These are phyloP conservation scores for Lithospermum erythrorhizon DNA, from an alignment of 257 asterid genomes.

Conservation along the genomic window DNA sequence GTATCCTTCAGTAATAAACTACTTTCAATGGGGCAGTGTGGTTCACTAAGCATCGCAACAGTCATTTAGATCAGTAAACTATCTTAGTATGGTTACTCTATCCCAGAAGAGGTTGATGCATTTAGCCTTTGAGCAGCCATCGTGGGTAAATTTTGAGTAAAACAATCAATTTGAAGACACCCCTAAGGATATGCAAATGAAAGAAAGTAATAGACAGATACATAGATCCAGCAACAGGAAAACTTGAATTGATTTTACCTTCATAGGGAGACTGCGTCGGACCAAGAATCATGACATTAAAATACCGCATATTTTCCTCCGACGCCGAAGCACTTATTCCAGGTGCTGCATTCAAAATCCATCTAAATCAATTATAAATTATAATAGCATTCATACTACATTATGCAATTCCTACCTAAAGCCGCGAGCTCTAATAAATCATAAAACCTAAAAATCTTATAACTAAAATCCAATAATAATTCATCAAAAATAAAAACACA, in stretches of 20 bases:
- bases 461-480: slow-evolving; percentile 4
- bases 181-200: slow-evolving; percentile 35
- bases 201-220: too few species aligned
- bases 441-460: slow-evolving; percentile 8
- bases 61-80: not conserved
- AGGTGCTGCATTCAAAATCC: slow-evolving; percentile 58
- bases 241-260: slow-evolving; percentile 33
- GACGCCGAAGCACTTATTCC: slow-evolving; percentile 99
- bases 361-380: not conserved
- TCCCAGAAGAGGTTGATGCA: too few species aligned
- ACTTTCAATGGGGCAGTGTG: not conserved
- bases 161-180: slow-evolving; percentile 92
- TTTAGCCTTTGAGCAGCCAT: slow-evolving; percentile 99
- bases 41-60: not conserved
- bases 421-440: slow-evolving; percentile 42
- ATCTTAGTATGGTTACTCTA: too few species aligned
- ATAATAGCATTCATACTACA: not conserved
- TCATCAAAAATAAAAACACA: slow-evolving; percentile 7
- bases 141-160: slow-evolving; percentile 96
- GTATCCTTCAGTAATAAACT: too few species aligned
- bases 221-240: too few species aligned
- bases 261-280: slow-evolving; percentile 98
- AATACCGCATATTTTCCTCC: slow-evolving; percentile 94
- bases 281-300: slow-evolving; percentile 98
- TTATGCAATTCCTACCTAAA: too few species aligned